Evolutionary conservation across 257 asterid species (phyloP).

Genomic region (Scutellaria minor): DNA sequence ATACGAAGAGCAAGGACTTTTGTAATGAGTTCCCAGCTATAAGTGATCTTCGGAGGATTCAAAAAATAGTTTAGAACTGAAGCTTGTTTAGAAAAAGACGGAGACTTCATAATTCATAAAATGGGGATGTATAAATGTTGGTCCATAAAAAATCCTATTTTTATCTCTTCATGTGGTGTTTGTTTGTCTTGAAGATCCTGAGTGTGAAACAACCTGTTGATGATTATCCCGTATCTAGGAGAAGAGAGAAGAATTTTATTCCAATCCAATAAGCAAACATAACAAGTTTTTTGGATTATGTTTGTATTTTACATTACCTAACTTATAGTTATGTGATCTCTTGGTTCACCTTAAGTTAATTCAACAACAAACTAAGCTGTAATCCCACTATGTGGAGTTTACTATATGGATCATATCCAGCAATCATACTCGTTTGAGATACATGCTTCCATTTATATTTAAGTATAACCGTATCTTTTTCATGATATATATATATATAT

Average conservation of each 20-base stretch:
- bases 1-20: neutral
- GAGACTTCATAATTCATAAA: neutral
- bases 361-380: neutral
- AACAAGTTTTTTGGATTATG: neutral
- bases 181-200: constrained; percentile 19
- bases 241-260: neutral
- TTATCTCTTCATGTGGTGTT: neutral
- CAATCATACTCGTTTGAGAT: too few relatives aligned
- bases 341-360: neutral
- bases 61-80: neutral
- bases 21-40: neutral
- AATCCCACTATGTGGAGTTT: too few relatives aligned
- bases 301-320: neutral
- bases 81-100: constrained; percentile 16
- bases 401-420: too few relatives aligned
- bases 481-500: too few relatives aligned
- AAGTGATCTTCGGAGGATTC: neutral
- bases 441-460: too few relatives aligned
- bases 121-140: neutral
- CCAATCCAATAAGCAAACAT: neutral
- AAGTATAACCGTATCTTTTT: too few relatives aligned
- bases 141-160: neutral
- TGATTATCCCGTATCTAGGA: neutral
- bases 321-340: neutral
- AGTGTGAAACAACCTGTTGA: neutral